Conservation (phyloP, 371 early-diverging fungal genomes). For the Syncephalis fuscata region DNA sequence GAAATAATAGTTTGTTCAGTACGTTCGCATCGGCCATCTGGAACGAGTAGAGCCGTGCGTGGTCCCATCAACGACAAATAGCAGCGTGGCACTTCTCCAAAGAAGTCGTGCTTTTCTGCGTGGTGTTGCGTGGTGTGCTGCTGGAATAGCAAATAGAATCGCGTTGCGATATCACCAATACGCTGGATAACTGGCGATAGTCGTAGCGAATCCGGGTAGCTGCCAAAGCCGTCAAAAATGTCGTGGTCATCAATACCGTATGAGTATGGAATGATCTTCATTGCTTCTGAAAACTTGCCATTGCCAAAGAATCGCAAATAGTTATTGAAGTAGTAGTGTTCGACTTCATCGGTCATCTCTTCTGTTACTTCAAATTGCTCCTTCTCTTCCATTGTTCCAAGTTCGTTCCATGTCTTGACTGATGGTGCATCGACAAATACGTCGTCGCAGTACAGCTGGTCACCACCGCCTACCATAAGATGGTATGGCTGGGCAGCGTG, state of each 20-base stretch:
- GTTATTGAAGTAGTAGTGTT: slow-evolving; percentile 54
- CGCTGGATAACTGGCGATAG: slow-evolving; percentile 29
- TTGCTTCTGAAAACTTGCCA: slow-evolving; percentile 34
- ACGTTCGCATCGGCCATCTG: slow-evolving; percentile 71
- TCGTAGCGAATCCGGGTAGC: slow-evolving; percentile 67
- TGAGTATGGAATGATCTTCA: slow-evolving; percentile 51
- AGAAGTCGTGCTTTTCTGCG: slow-evolving; percentile 39
- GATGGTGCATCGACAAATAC: slow-evolving; percentile 24
- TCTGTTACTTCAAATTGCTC: slow-evolving; percentile 22
- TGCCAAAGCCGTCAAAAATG: slow-evolving; percentile 63
- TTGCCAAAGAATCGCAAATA: slow-evolving; percentile 53
- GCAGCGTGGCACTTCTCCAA: slow-evolving; percentile 25
- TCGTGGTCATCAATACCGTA: slow-evolving; percentile 77
- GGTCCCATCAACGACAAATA: slow-evolving; percentile 42
- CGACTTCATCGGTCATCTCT: slow-evolving; percentile 31
- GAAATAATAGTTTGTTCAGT: slow-evolving; percentile 39
- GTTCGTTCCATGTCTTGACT: slow-evolving; percentile 37
- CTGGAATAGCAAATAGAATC: slow-evolving; percentile 76
- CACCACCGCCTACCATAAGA: slow-evolving; percentile 69
- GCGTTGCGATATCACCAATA: slow-evolving; percentile 43
- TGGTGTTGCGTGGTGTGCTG: slow-evolving; percentile 51
- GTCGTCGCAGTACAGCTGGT: slow-evolving; percentile 64
- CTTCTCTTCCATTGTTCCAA: slow-evolving; percentile 14
- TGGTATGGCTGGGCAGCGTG: slow-evolving; percentile 54
- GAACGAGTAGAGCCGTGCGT: slow-evolving; percentile 33